A percentile compares a stretch with the other conserved stretches of the same genome.
Evolutionary conservation across 1,139 yeast genomes (phyloP).

Genomic region (Scheffersomyces parashehatae): DNA sequence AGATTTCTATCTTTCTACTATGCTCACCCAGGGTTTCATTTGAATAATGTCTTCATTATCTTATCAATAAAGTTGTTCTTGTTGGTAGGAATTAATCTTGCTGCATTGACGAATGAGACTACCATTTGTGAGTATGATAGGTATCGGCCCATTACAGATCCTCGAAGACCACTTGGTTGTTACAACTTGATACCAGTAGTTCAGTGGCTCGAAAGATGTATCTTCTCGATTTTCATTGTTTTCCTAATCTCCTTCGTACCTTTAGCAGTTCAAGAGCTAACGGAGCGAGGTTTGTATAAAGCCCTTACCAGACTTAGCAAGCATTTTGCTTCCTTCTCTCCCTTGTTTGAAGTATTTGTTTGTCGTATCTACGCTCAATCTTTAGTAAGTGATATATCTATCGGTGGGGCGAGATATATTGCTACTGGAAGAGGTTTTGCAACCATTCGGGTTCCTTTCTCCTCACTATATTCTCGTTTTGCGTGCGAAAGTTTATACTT

Average conservation of each 20-base stretch:
- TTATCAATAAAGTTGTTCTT: slow-evolving; percentile 49
- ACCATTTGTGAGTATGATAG: slow-evolving; percentile 48
- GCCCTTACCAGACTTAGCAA: slow-evolving; percentile 44
- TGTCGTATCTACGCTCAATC: slow-evolving; percentile 53
- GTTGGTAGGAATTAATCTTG: slow-evolving; percentile 47
- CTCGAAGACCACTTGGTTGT: slow-evolving; percentile 47
- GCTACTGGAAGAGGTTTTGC: slow-evolving; percentile 60
- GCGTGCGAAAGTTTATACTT: slow-evolving; percentile 48
- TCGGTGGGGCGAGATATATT: slow-evolving; percentile 57
- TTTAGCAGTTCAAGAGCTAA: slow-evolving; percentile 49
- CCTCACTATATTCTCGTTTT: slow-evolving; percentile 46
- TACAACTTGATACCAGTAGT: slow-evolving; percentile 50
- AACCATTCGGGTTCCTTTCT: slow-evolving; percentile 46
- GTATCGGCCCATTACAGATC: slow-evolving; percentile 49
- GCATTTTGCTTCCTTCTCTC: slow-evolving; percentile 52
- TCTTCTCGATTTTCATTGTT: slow-evolving; percentile 50
- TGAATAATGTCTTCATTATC: slow-evolving; percentile 53
- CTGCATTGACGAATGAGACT: slow-evolving; percentile 47
- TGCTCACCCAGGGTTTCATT: slow-evolving; percentile 59
- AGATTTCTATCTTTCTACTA: slow-evolving; percentile 54
- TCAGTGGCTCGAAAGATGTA: slow-evolving; percentile 51
- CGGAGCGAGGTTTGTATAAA: slow-evolving; percentile 51
- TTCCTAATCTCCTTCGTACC: slow-evolving; percentile 53
- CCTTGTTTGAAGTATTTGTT: slow-evolving; percentile 55
- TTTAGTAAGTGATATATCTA: slow-evolving; percentile 45